Conservation (phyloP, 2,329 filamentous ascomycete genomes). For the Didymella exigua region DNA sequence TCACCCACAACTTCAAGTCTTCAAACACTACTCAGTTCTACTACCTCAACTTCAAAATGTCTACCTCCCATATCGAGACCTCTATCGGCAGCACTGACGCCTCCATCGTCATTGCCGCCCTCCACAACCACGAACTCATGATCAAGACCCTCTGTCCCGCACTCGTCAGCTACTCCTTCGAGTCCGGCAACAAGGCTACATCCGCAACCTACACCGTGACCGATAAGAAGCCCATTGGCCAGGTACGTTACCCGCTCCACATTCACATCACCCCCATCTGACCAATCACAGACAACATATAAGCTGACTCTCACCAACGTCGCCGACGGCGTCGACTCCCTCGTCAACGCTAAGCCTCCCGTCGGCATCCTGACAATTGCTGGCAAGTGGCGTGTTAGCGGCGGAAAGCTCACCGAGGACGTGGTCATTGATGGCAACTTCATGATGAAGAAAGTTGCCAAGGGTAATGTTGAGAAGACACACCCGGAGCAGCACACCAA, state of each 20-base stretch:
- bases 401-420: conserved; percentile 43
- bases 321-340: conserved; percentile 41
- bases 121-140: conserved; percentile 50
- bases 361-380: conserved; percentile 48
- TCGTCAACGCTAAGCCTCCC: conserved; percentile 49
- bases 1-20: background rate
- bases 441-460: conserved; percentile 52
- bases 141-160: conserved; percentile 48
- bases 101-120: conserved; percentile 39
- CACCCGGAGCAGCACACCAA: conserved; percentile 47
- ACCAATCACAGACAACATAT: conserved; percentile 45
- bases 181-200: conserved; percentile 38
- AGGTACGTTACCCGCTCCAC: conserved; percentile 24
- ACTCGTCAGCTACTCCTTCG: conserved; percentile 42
- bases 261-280: background rate
- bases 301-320: conserved; percentile 49
- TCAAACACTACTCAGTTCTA: too few species aligned
- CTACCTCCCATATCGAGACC: conserved; percentile 47
- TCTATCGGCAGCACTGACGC: conserved; percentile 35
- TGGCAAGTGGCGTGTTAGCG: conserved; percentile 46
- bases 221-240: conserved; percentile 49
- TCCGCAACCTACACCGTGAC: conserved; percentile 46
- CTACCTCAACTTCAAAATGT: conserved; percentile 36
- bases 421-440: conserved; percentile 52
- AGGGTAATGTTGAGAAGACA: conserved; percentile 50